Evolutionary conservation across 2,329 filamentous ascomycete species (phyloP), one percentile per base, ranked within the genome.

Genomic region (Calonectria crousiana): DNA sequence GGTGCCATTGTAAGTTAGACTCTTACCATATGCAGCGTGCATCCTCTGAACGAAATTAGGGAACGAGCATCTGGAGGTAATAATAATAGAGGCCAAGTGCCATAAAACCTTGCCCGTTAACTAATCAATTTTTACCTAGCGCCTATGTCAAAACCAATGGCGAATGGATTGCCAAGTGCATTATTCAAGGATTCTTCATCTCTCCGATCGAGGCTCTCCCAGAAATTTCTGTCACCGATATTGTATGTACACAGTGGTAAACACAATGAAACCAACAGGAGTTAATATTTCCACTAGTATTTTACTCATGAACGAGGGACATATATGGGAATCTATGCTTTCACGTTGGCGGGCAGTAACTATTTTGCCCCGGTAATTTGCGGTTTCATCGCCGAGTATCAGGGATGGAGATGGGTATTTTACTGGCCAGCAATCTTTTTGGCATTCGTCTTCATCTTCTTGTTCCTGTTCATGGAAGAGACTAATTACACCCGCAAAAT

Each of bases 391-490:
- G 85, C 84, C 26, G 85, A 87, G 16, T 80, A 83, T 6, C 78
- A 85, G 68, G 85, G 85, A 14, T 87, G 84, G 78, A 79, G 81
- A 68, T 87, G 86, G 85, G 84, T 86, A 3, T 86, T 88, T 77
- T 87, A 86, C 80, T 85, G 85, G 79, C 83, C 85, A 5, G 82
- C 83, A 4, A 84, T 87, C 38, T 85, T 87, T 69, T 82, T 83
- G 64, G 84, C 77, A 1, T 81, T 76, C 0, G 82, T 81, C 5
- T 83, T 83, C 16, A 51, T 86, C 0, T 84, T 87, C 41, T 72
- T 87, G 0, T 90, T 92, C 78, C 83, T 92, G 73, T 89, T 92
- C 77, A 89, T 91, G 74, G 90, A 92, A 75, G 91, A 93, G 79
- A 90, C 90, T 9, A 87, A 88, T 18, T 92, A 92, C 76, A 82